Evolutionary conservation across 805 yeast species (phyloP).

Genomic region (Candida fluviatilis): DNA sequence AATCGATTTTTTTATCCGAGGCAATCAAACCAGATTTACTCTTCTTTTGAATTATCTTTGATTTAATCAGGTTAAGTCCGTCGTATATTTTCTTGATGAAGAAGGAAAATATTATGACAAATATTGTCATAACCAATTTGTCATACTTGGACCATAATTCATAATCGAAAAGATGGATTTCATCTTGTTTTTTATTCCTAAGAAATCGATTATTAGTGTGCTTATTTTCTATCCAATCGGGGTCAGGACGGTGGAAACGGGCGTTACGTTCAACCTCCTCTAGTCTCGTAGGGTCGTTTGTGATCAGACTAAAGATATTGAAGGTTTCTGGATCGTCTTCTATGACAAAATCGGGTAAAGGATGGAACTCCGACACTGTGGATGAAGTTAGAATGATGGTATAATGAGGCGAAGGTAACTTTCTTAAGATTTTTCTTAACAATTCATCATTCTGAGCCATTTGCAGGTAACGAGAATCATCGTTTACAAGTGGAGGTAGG

Average conservation of each 20-base stretch:
- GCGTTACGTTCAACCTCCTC: constrained; percentile 55
- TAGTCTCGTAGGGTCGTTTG: constrained; percentile 47
- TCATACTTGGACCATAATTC: constrained; percentile 51
- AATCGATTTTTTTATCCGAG: neutral
- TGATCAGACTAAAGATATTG: constrained; percentile 53
- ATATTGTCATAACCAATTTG: constrained; percentile 37
- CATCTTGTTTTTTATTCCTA: constrained; percentile 24
- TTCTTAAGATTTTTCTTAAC: constrained; percentile 54
- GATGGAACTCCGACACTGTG: constrained; percentile 20
- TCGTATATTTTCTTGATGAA: constrained; percentile 6
- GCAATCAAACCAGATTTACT: constrained; percentile 2
- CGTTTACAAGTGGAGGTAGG: constrained; percentile 44
- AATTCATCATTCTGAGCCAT: constrained; percentile 42
- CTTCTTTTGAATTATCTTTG: constrained; percentile 4
- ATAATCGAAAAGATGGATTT: constrained; percentile 38
- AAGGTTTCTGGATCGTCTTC: constrained; percentile 26
- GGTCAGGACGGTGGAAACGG: constrained; percentile 26
- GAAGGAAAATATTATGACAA: constrained; percentile 18
- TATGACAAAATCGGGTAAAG: constrained; percentile 27
- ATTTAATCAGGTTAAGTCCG: constrained; percentile 5
- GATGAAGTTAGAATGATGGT: constrained; percentile 53
- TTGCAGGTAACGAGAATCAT: constrained; percentile 10
- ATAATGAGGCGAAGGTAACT: constrained; percentile 70
- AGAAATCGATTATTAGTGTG: constrained; percentile 30
- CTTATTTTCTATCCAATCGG: constrained; percentile 21